Evolutionary conservation across 352 stramenopile genomes (phyloP), one percentile per base, ranked within the genome.

Genomic region (Phytophthora pinifolia): DNA sequence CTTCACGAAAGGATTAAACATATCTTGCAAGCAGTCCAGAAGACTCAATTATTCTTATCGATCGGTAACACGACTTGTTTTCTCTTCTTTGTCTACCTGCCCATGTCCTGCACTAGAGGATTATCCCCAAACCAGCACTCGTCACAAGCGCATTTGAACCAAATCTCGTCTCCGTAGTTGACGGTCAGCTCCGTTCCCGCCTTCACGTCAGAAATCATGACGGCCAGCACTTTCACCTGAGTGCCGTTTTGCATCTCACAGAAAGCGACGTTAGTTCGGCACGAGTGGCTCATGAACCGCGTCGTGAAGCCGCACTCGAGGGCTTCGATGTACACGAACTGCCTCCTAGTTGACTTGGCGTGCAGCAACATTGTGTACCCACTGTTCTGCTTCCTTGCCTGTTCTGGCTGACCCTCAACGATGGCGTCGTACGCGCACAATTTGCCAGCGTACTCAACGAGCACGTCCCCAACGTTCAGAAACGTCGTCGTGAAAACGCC

Each of bases 261-360:
- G 22, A 27, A 27, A 27, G 22, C 22, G 22, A 27, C 22, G 22
- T 27, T 27, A 0, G 22, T 2, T 27, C 22, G 22, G 22, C 22
- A 27, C 0, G 4, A 27, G 22, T 27, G 22, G 22, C 22, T 27
- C 22, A 27, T 39, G 31, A 50, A 45, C 2, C 25, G 44, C 3
- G 35, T 47, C 1, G 33, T 61, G 2, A 13, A 44, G 6, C 43
- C 35, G 31, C 34, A 48, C 0, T 35, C 13, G 2, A 43, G 1
- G 9, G 53, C 35, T 25, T 54, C 53, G 2, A 61, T n/a, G 29
- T 61, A 54, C 0, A 61, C 44, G 20, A 33, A 61, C 6, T 45
- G 46, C 1, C 15, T 32, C 10, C 25, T 4, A 1, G 9, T 20
- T 0, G 44, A 44, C 20, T 31, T 35, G 8, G 27, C 22, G 14